Conservation (phyloP, 805 yeast species). For the Ogataea thermomethanolica region DNA sequence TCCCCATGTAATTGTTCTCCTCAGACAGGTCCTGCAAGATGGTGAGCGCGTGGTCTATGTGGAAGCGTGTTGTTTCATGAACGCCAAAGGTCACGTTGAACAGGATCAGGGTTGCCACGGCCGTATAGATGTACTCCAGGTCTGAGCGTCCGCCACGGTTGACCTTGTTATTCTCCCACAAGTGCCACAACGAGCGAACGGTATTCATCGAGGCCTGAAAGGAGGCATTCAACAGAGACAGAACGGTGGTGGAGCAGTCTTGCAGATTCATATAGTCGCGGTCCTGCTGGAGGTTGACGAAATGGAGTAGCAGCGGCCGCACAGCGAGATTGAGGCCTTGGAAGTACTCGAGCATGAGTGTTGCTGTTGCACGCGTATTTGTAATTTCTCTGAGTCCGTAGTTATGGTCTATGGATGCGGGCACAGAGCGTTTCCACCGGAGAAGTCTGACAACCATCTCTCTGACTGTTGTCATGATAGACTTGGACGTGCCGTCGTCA, state of each 20-base stretch:
- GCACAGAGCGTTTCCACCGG: conserved; percentile 60
- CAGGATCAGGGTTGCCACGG: conserved; percentile 61
- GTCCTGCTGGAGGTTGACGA: conserved; percentile 53
- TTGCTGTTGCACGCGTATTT: conserved; percentile 59
- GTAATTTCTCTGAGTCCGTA: conserved; percentile 41
- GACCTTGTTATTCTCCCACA: conserved; percentile 61
- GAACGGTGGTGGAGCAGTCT: conserved; percentile 56
- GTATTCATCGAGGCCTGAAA: conserved; percentile 73
- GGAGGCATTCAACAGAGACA: conserved; percentile 62
- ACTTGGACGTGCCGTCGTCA: conserved; percentile 61
- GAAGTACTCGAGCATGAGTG: conserved; percentile 69
- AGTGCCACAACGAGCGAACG: conserved; percentile 60
- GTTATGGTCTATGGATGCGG: conserved; percentile 57
- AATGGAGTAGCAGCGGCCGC: conserved; percentile 65
- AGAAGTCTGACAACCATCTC: conserved; percentile 59
- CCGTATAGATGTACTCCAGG: conserved; percentile 69
- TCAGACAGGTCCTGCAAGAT: conserved; percentile 63
- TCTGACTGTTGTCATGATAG: conserved; percentile 61
- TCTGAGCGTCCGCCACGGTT: conserved; percentile 76
- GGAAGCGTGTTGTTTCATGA: conserved; percentile 63
- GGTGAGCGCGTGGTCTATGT: conserved; percentile 61
- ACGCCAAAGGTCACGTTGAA: conserved; percentile 75
- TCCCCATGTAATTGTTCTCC: conserved; percentile 43
- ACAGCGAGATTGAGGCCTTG: conserved; percentile 74
- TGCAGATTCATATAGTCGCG: conserved; percentile 53